Evolutionary conservation across 352 stramenopile genomes (phyloP), one percentile per base, ranked within the genome.

Genomic region (Phytophthora ohioensis): DNA sequence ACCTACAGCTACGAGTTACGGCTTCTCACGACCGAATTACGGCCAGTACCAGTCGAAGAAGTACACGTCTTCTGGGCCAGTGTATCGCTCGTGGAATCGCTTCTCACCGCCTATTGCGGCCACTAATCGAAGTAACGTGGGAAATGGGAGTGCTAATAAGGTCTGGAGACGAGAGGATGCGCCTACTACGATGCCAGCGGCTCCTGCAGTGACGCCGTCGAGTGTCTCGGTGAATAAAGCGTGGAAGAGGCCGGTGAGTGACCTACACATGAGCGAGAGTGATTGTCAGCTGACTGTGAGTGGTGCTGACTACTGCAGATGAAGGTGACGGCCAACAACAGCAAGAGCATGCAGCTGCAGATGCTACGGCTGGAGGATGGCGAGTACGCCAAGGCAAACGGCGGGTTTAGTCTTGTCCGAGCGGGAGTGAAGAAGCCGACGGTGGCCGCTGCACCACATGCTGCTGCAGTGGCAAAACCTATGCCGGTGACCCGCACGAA

Each of bases 371-470:
- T 94, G 11, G 82, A 91, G 52, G 87, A 91, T 35, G 84, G 87
- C 15, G 82, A 90, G 65, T 94, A 93, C 64, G 63, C 80, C n/a
- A 94, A 92, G 57, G 82, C 76, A 0, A 88, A 87, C 43, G 85
- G 83, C 52, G 87, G 87, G 15, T 93, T 91, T 57, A 89, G 80
- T 67, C 82, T 94, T 56, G 71, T 92, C 10, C 83, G 87, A 4
- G 76, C 84, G 1, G 84, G 78, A 31, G 73, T 85, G 12, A 87
- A 84, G 58, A 85, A 80, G 57, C 56, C 67, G 2, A 47, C 38
- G 12, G 39, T 57, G 11, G 47, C 45, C 1, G 62, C 32, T 12
- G 11, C 31, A 11, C n/a, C 27, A 27, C 27, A 27, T 52, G 30
- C 56, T 53, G 10, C 34, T n/a, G 46, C 42, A 21, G 30, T 34